A percentile compares a stretch with the other conserved stretches of the same genome.
phyloP scores from a whole-genome alignment of 2,329 filamentous ascomycete genomes.

The Aspergillus chevalieri region DNA sequence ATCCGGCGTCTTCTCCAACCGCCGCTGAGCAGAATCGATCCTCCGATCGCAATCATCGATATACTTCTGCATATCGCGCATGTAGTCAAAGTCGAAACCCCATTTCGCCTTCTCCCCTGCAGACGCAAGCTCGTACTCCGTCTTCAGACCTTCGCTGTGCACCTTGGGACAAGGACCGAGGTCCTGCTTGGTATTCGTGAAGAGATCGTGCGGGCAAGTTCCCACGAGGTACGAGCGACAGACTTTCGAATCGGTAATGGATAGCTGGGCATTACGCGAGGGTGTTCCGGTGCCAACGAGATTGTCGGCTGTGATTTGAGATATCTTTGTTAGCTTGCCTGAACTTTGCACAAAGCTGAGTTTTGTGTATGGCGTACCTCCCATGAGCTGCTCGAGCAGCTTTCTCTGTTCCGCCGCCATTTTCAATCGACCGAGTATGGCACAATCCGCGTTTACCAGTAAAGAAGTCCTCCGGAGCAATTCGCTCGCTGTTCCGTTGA shows the following conservation, averaged over 20 bases:
- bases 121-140: conserved; percentile 74
- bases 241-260: conserved; percentile 85
- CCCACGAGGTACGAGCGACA: conserved; percentile 91
- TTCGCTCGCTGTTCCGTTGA: not conserved
- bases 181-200: conserved; percentile 99
- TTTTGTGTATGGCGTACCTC: conserved; percentile 31
- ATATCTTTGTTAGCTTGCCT: conserved; percentile 21
- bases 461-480: too few relatives aligned
- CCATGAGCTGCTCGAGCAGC: conserved; percentile 90
- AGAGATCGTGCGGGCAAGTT: conserved; percentile 95
- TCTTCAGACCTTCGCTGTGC: conserved; percentile 80
- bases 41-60: conserved; percentile 93
- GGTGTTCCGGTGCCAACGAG: conserved; percentile 73
- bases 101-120: conserved; percentile 67
- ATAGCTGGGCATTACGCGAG: conserved; percentile 72
- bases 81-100: conserved; percentile 95
- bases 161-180: conserved; percentile 82
- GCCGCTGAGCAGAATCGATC: conserved; percentile 82
- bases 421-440: conserved; percentile 3
- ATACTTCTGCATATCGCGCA: conserved; percentile 91
- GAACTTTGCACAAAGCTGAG: not conserved
- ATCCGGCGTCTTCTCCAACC: conserved; percentile 94
- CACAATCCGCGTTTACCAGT: not conserved
- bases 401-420: conserved; percentile 98
- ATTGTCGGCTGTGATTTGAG: conserved; percentile 43